Base-by-base conservation (phyloP, 305 asterid genomes). In the Ruellia speciosa region DNA sequence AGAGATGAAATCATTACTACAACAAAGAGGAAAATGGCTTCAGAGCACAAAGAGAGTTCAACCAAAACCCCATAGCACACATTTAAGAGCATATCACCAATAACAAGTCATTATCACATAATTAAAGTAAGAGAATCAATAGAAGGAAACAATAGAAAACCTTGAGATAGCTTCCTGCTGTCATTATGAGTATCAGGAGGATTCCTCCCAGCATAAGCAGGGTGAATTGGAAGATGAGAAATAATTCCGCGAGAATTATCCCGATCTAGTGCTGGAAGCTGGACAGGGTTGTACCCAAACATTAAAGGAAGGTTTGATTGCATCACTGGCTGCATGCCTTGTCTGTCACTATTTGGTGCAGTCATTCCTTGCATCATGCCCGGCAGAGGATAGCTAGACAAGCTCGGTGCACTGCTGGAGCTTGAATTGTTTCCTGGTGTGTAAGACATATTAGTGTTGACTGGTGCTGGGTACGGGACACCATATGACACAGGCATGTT, bases 281-380 rank as follows among this genome's bases (percentile, higher is more conserved):
- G 87, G 60, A 81, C 75, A 52, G 90, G 65, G 52, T 80, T 34
- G 80, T 86, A 86, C 58, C 88, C 96, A 81, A 82, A 86, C 88
- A 81, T 82, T 58, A 78, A 45, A 6, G 96, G 94, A 63, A 77
- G 68, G 59, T 79, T 88, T 66, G 87, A 72, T 47, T 87, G 81
- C 58, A 70, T 52, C 66, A 76, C 78, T 2, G 79, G 60, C 58
- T 77, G 93, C 56, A 62, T 68, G 10, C 77, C 83, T 16, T 80
- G 70, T 60, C 83, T 70, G 59, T 85, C 95, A 24, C 71, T 77
- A 63, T 58, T 79, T 45, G 77, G 58, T 37, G 77, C 52, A 69
- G 74, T 67, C 77, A 82, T 69, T 56, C 74, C 75, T 68, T 81
- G 95, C 79, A 84, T 71, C 75, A 74, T 60, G 54, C 79, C 70